These are phyloP conservation scores for Diaporthe sp. DNA, from an alignment of 2,329 filamentous ascomycete genomes.

Conservation along the genomic window DNA sequence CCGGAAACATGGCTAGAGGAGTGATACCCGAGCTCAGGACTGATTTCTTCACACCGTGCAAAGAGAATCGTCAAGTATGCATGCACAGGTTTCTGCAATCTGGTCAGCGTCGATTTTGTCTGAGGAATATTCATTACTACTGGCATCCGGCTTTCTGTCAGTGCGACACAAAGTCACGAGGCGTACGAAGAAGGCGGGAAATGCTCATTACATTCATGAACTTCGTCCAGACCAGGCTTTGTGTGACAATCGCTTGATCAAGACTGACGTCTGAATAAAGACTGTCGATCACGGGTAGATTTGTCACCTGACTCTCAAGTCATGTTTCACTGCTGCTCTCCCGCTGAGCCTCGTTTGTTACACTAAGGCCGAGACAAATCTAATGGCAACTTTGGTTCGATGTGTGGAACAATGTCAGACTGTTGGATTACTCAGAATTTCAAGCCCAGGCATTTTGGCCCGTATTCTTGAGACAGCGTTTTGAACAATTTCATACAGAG, in stretches of 20 bases:
- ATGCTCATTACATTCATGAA: not conserved
- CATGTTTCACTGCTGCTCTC: not conserved
- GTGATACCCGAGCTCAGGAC: too few relatives aligned
- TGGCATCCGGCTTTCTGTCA: not conserved
- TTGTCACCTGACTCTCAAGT: not conserved
- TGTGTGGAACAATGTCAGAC: not conserved
- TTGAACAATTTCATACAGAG: not conserved
- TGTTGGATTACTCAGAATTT: not conserved
- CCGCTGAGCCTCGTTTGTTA: conserved; percentile 6
- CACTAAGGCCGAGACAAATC: not conserved
- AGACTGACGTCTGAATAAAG: not conserved
- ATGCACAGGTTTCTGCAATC: not conserved
- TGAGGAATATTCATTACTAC: not conserved
- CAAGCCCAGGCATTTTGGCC: not conserved
- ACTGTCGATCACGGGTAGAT: not conserved
- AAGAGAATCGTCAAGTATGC: not conserved
- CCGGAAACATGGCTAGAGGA: not conserved
- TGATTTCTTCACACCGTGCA: not conserved
- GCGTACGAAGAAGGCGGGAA: not conserved
- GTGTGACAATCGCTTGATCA: not conserved
- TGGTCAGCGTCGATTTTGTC: too few relatives aligned
- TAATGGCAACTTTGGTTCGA: not conserved
- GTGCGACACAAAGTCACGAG: not conserved
- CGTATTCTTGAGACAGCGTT: not conserved
- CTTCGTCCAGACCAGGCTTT: not conserved